Base-by-base conservation (phyloP, 1,284 basidiomycete species). In the Rhodotorula sp. region DNA sequence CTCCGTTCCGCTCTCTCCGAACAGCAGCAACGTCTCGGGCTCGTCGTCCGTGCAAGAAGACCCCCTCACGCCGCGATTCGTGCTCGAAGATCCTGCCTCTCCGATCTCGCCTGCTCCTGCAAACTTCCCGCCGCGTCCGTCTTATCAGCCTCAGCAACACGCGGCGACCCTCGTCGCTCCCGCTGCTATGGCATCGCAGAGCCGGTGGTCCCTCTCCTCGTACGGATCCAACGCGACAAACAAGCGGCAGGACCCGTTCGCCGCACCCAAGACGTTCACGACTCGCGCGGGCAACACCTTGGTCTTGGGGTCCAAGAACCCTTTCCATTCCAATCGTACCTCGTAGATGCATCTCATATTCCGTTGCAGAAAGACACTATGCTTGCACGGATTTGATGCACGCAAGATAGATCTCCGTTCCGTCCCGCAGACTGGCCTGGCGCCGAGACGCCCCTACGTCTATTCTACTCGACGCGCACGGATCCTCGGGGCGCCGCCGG, bases 211-310 rank as follows among this genome's bases (percentile, higher is more conserved):
- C 12, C 57, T 58, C 6, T 62, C 60, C 12, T 66, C 64, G 56
- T 59, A 59, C 43, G 68, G 60, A 3, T 66, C 68, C 18, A 21
- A 45, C 15, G 19, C 21, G 26, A 18, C 64, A 1, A 12, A 8
- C 21, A 54, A 26, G 38, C 52, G 21, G 31, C 10, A 62, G 18
- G 7, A 31, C 47, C 23, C 58, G 38, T 54, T 59, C 38, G 47
- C n/a, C 23, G 16, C 34, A 18, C 21, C 54, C 52, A 62, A 57
- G 60, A 71, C 50, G 6, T 71, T 71, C 45, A 61, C 48, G 50
- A 71, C 70, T 3, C 45, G 64, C 47, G 70, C 70, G 34, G 70
- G 70, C 3, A 71, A 71, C 26, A 71, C 63, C 26, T 52, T 71
- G 7, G 54, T 57, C 18, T 31, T 71, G 8, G 54, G 56, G 62